Percentiles rank a stretch among this genome's conserved stretches.
phyloP scores from a whole-genome alignment of 2,329 filamentous ascomycete species.

The Claviceps humidiphila region DNA sequence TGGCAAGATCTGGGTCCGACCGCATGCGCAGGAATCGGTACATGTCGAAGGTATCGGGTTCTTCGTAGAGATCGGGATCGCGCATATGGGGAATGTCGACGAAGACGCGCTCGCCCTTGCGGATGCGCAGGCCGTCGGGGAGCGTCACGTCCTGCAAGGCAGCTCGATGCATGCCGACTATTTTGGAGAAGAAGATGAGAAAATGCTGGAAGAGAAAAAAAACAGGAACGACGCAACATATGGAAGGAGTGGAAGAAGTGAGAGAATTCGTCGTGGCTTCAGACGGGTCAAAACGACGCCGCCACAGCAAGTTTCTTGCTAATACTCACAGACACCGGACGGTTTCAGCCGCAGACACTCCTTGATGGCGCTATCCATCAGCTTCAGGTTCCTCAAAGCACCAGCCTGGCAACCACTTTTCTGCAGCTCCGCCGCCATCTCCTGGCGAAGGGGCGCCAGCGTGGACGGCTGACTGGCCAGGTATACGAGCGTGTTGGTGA shows the following conservation, averaged over 20 bases:
- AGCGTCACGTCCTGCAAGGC: slow-evolving; percentile 5
- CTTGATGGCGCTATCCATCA: slow-evolving; percentile 7
- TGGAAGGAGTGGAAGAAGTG: too few relatives aligned
- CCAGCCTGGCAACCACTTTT: slow-evolving; percentile 3
- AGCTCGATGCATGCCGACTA: slow-evolving; percentile 7
- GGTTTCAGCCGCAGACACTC: slow-evolving; percentile 7
- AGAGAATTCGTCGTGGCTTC: too few relatives aligned
- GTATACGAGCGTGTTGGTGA: slow-evolving; percentile 6
- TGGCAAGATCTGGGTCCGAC: slow-evolving; percentile 2
- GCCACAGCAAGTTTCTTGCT: not conserved
- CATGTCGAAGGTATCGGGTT: slow-evolving; percentile 5
- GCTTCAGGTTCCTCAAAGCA: slow-evolving; percentile 6
- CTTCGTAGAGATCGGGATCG: slow-evolving; percentile 4
- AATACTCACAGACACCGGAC: slow-evolving; percentile 5
- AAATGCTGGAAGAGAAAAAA: not conserved
- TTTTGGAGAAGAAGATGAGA: not conserved
- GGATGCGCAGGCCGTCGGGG: slow-evolving; percentile 2
- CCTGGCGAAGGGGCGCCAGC: slow-evolving; percentile 3
- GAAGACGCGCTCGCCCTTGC: slow-evolving; percentile 7
- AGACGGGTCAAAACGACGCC: too few relatives aligned
- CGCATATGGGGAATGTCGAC: slow-evolving; percentile 7
- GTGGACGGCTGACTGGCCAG: slow-evolving; percentile 3
- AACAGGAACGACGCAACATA: not conserved
- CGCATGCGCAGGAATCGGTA: slow-evolving; percentile 8
- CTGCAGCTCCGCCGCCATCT: slow-evolving; percentile 3